Base-by-base conservation (phyloP, 345 rosid species). In the Gossypium thurberi region DNA sequence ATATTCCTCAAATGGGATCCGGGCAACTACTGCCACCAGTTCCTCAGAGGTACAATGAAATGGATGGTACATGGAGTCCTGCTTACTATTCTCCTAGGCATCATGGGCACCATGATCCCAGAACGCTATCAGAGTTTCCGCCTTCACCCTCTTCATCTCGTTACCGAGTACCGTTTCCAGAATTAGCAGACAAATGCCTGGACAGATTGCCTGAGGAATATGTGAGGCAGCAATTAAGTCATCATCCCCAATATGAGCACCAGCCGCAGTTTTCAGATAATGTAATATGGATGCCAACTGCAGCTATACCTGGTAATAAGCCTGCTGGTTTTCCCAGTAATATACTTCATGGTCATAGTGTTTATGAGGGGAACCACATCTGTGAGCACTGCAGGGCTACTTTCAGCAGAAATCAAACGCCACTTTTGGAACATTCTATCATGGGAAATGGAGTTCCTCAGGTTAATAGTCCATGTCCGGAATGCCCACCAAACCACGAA, bases 81-180 rank as follows among this genome's bases (percentile, higher is more conserved):
- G 90, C 88, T 74, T 91, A 82, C 78, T 87, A 78, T 82, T 95
- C 98, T 81, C 98, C 99, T 47, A 81, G 91, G 86, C 96, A 87
- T 56, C 89, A 89, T 81, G 97, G 90, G 6, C 87, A 82, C 63
- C 94, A 82, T 72, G 97, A 94, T 74, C 85, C 92, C 23, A 89
- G 97, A 80, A 59, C 78, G 18, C 61, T 86, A 28, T 76, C 82
- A 40, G 97, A 92, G 52, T 87, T 91, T 76, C 90, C 96, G 40
- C 75, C 85, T 75, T 90, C 98, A 15, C 98, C 98, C 64, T 87
- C 99, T 56, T 84, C 95, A 74, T 88, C 87, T 6, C 82, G 89
- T 51, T 87, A 81, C 57, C 85, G 88, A 42, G 76, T 89, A 81
- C 90, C 88, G 8, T 86, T 85, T 62, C 90, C 91, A 57, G 98